Conservation (phyloP, 805 yeast genomes). For the Wickerhamomyces ciferrii region DNA sequence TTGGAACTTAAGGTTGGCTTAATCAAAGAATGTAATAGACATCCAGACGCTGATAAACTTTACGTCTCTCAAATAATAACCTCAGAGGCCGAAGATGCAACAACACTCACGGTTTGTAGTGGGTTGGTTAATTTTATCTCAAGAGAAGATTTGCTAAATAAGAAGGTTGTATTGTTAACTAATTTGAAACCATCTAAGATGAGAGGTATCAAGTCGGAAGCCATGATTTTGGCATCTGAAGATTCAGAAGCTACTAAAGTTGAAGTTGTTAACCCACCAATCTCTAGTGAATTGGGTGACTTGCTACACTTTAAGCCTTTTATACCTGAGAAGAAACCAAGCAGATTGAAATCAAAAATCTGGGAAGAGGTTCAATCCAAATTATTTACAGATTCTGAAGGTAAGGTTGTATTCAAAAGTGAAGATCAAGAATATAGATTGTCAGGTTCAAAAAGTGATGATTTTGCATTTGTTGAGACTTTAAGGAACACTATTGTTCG, state of each 20-base stretch:
- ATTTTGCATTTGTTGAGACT: background rate
- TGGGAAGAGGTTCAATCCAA: constrained; percentile 10
- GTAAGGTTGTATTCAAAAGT: constrained; percentile 6
- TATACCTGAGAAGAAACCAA: background rate
- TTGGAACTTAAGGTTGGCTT: constrained; percentile 41
- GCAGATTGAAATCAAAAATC: constrained; percentile 7
- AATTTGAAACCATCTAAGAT: constrained; percentile 59
- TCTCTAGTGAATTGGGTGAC: constrained; percentile 31
- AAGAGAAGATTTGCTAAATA: constrained; percentile 28
- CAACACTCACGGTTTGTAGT: constrained; percentile 46
- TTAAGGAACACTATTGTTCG: background rate
- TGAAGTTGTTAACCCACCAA: constrained; percentile 44
- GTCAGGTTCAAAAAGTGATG: background rate
- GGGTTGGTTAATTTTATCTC: constrained; percentile 48
- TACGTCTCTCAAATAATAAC: constrained; percentile 45
- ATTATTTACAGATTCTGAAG: constrained; percentile 7
- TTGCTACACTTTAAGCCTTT: constrained; percentile 30
- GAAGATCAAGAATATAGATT: background rate
- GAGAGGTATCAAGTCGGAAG: constrained; percentile 58
- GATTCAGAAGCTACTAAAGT: constrained; percentile 24
- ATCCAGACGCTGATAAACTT: constrained; percentile 54
- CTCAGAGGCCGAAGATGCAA: constrained; percentile 7
- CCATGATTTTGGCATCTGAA: constrained; percentile 64
- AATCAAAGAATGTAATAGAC: constrained; percentile 38
- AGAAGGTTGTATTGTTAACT: constrained; percentile 45